Base-by-base conservation (phyloP, 257 asterid genomes). In the Forsythia viridissima region DNA sequence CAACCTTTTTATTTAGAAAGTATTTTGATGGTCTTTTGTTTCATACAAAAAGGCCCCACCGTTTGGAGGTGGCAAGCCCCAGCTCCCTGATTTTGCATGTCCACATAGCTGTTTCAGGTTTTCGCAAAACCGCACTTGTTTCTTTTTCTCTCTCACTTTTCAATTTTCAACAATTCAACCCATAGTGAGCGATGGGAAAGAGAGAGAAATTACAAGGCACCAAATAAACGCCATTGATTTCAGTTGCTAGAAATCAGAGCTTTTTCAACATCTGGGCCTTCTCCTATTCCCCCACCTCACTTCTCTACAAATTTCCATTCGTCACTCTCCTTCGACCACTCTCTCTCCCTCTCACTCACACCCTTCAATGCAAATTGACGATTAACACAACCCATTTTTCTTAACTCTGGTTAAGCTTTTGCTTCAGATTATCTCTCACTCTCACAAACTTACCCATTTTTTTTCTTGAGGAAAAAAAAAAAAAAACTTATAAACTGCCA, bases 221-320 rank as follows among this genome's bases (percentile, higher is more conserved):
- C 65, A 63, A 30, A 63, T 18, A 63, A 77, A 59, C 77, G 80
- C 90, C 90, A 89, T 86, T 84, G 90, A 86, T 77, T 81, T 79
- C 71, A 77, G 81, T 76, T 65, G 51, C 43, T 71, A 75, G 70
- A 61, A 9, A 66, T 40, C 94, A 90, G 94, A 88, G 86, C 83
- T 81, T 87, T 90, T 79, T 71, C 84, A 90, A 90, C 94, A 90
- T 91, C 88, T 90, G 94, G 84, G 83, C 75, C 37, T 30, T n/a
- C 46, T 73, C 40, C 85, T 77, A 79, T 76, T 74, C 83, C 82
- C 67, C 74, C 77, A 52, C 76, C 79, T 74, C 89, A 79, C 88
- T 88, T 80, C 90, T 57, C 34, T 63, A 77, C 77, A 87, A 75
- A 34, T 72, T 81, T 9, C 66, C 82, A 38, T 65, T 69, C 61